Evolutionary conservation across 768 basidiomycete species (phyloP), one percentile per base, ranked within the genome.

Genomic region (Boletellus ananiceps): DNA sequence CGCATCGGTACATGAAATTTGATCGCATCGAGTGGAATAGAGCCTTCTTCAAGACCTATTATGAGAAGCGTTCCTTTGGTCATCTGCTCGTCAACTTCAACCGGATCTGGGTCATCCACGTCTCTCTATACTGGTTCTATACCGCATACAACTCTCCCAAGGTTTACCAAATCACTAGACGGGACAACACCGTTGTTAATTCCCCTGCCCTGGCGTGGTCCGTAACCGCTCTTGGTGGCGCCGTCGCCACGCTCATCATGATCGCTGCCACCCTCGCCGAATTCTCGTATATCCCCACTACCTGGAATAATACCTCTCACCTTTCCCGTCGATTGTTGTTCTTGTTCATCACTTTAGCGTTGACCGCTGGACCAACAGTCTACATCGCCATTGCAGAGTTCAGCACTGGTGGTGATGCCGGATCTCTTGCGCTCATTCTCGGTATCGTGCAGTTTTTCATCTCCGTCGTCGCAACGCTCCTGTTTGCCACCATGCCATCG

Each of bases 11-110:
- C 71, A 93, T 95, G 88, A 90, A 87, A 66, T 95, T 99, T 55
- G 93, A 95, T 67, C 83, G 90, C 43, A 84, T 99, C 58, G 95
- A 98, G 55, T 99, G 96, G 96, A 86, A 87, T 61, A 78, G 85
- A 23, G 94, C 85, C 4, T 98, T 98, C 71, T 96, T 93, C 88
- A 98, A 99, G 75, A 98, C 95, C 0, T 99, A 98, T 70, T 93
- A 86, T 56, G 96, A 99, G 69, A 93, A 93, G 63, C 92, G 96
- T 27, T 94, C 94, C 0, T 92, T 95, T 68, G 88, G 93, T 35
- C 96, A 99, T 68, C 78, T 98, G 2, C 80, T 98, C 50, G 94
- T 99, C 79, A 97, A 99, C 77, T 99, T 99, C 76, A 98, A 98
- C 74, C 90, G 95, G 40, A 91, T 99, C 59, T 99, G 96, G 94